A percentile compares a stretch with the other conserved stretches of the same genome.
Evolutionary conservation across 345 rosid species (phyloP).

Genomic region (Pelargonium nanum): DNA sequence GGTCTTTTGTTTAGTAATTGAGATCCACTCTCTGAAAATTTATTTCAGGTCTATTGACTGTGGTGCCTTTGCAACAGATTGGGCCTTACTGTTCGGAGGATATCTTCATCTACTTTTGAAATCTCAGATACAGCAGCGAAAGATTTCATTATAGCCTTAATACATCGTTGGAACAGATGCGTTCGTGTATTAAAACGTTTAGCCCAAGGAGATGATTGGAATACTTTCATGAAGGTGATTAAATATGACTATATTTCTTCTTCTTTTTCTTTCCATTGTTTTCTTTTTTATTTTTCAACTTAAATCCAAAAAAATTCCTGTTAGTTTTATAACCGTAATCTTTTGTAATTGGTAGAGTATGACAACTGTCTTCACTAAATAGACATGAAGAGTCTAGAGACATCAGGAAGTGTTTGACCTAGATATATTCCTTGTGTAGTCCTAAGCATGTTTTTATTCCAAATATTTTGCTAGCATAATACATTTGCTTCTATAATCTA

Average conservation of each 20-base stretch:
- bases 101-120: conserved; percentile 42
- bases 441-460: no score
- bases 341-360: background rate
- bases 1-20: background rate
- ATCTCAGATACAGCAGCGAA: conserved; percentile 32
- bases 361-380: background rate
- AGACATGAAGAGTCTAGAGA: background rate
- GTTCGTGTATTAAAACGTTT: conserved; percentile 23
- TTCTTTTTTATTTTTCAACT: background rate
- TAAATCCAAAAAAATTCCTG: background rate
- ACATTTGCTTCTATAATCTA: no score
- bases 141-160: conserved; percentile 35
- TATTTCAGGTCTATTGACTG: background rate
- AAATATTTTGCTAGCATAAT: no score
- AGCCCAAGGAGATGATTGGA: conserved; percentile 63
- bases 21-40: conserved; percentile 5
- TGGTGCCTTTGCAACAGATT: conserved; percentile 38
- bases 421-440: no score
- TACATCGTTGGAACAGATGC: conserved; percentile 48
- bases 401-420: background rate
- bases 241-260: background rate
- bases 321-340: background rate
- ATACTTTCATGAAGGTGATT: conserved; percentile 50
- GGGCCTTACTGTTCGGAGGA: conserved; percentile 33
- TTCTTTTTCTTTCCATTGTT: conserved; percentile 1